A percentile compares a stretch with the other conserved stretches of the same genome.
Evolutionary conservation across 2,329 filamentous ascomycete genomes (phyloP).

Genomic region (Zymoseptoria crescenta): DNA sequence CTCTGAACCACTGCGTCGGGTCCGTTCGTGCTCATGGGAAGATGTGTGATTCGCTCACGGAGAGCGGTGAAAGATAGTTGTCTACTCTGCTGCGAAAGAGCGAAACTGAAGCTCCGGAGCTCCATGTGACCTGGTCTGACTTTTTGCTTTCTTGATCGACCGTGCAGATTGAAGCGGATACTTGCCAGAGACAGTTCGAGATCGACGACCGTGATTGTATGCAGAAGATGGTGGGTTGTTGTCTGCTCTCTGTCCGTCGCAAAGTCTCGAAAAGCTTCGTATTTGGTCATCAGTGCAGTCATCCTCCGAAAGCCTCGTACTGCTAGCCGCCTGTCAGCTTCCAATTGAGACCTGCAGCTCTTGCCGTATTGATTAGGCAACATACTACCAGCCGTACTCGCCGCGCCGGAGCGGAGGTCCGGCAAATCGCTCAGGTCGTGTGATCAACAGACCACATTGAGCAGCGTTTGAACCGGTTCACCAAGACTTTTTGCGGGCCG

Average conservation of each 20-base stretch:
- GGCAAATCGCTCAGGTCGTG: slow-evolving; percentile 11
- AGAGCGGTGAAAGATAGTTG: neutral
- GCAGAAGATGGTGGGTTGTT: neutral
- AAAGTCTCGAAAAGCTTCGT: neutral
- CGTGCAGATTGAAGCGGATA: neutral
- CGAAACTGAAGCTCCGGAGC: neutral
- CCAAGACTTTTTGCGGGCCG: neutral
- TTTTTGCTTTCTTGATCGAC: neutral
- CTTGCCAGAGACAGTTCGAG: neutral
- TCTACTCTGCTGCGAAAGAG: neutral
- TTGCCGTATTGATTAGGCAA: neutral
- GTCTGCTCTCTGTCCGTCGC: neutral
- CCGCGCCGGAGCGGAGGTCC: slow-evolving; percentile 5
- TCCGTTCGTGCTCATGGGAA: neutral
- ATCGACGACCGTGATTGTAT: neutral
- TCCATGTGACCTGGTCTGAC: neutral
- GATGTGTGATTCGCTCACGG: neutral
- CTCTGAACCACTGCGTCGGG: neutral
- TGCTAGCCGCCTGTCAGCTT: neutral
- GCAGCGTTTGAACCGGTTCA: neutral
- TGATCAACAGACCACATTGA: slow-evolving; percentile 9
- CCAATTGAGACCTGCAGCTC: neutral
- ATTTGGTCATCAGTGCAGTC: neutral
- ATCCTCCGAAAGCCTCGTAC: neutral
- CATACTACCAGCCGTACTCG: neutral